Conservation (phyloP, 306 rosid species). For the Pterocarpus macrocarpus region DNA sequence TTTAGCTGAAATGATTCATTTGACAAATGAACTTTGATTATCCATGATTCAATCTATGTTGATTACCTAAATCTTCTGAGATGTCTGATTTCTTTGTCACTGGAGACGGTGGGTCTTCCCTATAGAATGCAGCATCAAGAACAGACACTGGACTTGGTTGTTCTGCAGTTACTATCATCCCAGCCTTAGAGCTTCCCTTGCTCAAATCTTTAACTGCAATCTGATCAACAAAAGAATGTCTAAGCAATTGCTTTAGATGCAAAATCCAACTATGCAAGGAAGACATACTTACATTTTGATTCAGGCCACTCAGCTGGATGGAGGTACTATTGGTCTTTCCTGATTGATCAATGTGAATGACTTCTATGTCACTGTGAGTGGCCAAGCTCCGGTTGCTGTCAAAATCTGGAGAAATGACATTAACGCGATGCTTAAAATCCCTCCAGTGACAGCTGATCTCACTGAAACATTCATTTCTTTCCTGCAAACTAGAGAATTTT, state of each 20-base stretch:
- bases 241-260: slow-evolving; percentile 31
- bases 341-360: slow-evolving; percentile 53
- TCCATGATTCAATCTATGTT: slow-evolving; percentile 11
- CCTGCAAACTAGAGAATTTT: slow-evolving; percentile 57
- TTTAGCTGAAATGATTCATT: background rate
- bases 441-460: slow-evolving; percentile 49
- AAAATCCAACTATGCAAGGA: slow-evolving; percentile 25
- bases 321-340: slow-evolving; percentile 40
- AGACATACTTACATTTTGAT: slow-evolving; percentile 59
- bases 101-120: slow-evolving; percentile 95
- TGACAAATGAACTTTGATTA: slow-evolving; percentile 9
- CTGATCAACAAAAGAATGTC: slow-evolving; percentile 57
- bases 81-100: slow-evolving; percentile 73
- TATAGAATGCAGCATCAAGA: slow-evolving; percentile 84
- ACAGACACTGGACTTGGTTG: slow-evolving; percentile 97
- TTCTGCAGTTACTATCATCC: slow-evolving; percentile 59
- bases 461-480: slow-evolving; percentile 50
- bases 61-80: slow-evolving; percentile 58
- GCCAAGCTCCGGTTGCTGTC: slow-evolving; percentile 53
- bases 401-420: slow-evolving; percentile 61
- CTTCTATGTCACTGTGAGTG: slow-evolving; percentile 51
- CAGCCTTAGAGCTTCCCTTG: slow-evolving; percentile 49
- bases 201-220: slow-evolving; percentile 50
- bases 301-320: slow-evolving; percentile 47
- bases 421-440: slow-evolving; percentile 53